Evolutionary conservation across 306 rosid species (phyloP).

Genomic region (Medicago lupulina): DNA sequence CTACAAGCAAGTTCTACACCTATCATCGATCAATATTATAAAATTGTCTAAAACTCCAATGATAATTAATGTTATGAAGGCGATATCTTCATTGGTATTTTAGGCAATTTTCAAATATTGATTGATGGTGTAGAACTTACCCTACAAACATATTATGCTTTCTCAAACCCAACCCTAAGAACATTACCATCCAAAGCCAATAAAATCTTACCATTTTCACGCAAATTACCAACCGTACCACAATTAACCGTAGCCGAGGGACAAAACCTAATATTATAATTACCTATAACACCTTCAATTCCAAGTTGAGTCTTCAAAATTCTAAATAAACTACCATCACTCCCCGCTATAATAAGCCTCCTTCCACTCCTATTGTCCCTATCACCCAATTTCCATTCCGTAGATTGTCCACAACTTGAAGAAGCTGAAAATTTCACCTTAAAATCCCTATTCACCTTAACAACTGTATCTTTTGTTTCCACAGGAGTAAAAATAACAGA

Average conservation of each 20-base stretch:
- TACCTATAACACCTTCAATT: not conserved
- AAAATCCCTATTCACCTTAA: constrained; percentile 51
- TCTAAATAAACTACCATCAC: constrained; percentile 42
- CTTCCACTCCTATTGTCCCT: constrained; percentile 28
- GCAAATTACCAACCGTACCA: constrained; percentile 47
- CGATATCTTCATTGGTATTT: not conserved
- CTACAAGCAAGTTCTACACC: not conserved
- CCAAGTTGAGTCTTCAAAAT: not conserved
- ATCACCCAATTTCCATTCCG: constrained; percentile 52
- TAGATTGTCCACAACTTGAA: constrained; percentile 43
- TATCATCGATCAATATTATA: not conserved
- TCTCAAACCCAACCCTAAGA: constrained; percentile 35
- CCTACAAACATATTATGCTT: not conserved
- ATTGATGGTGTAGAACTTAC: not conserved
- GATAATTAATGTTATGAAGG: not conserved
- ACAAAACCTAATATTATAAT: constrained; percentile 60
- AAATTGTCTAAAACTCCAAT: not conserved
- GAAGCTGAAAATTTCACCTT: constrained; percentile 43
- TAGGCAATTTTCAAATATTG: not conserved
- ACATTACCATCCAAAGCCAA: constrained; percentile 54
- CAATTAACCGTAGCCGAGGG: constrained; percentile 56
- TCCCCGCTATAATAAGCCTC: constrained; percentile 46
- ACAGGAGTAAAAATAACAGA: constrained; percentile 54
- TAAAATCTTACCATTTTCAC: constrained; percentile 58
- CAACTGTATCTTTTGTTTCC: constrained; percentile 35